Evolutionary conservation across 2,329 filamentous ascomycete species (phyloP).

Genomic region (Penicillium sp.): DNA sequence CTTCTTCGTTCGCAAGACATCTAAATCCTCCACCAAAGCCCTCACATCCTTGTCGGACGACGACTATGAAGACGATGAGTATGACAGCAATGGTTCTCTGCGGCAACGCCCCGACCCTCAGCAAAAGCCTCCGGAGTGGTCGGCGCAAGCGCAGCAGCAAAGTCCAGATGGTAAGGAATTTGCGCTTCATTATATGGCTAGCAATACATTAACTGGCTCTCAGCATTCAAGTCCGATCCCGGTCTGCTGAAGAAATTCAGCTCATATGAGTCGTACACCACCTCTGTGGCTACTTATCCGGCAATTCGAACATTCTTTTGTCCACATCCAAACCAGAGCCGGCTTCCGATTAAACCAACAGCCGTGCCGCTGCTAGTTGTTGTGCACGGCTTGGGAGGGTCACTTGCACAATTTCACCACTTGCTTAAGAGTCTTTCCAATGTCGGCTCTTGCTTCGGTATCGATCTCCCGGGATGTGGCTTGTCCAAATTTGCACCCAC

Average conservation of each 20-base stretch:
- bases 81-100: constrained; percentile 32
- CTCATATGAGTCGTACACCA: constrained; percentile 65
- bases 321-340: constrained; percentile 73
- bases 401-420: constrained; percentile 78
- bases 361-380: constrained; percentile 83
- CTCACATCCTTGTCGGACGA: constrained; percentile 34
- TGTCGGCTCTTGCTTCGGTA: constrained; percentile 74
- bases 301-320: constrained; percentile 77
- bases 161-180: constrained; percentile 28
- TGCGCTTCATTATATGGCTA: background rate
- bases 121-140: constrained; percentile 18
- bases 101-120: constrained; percentile 24
- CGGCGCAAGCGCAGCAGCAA: constrained; percentile 25
- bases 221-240: constrained; percentile 58
- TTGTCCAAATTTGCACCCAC: constrained; percentile 67
- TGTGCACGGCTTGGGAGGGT: constrained; percentile 89
- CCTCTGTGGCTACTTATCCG: constrained; percentile 63
- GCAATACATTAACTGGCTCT: constrained; percentile 9
- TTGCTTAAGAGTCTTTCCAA: constrained; percentile 76
- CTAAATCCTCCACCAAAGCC: constrained; percentile 25
- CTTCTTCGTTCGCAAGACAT: constrained; percentile 14
- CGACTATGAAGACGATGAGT: constrained; percentile 35
- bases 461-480: constrained; percentile 89
- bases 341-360: constrained; percentile 66
- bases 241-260: constrained; percentile 75